These are phyloP conservation scores for Mimosa pudica DNA, from an alignment of 306 rosid genomes.

Conservation along the genomic window DNA sequence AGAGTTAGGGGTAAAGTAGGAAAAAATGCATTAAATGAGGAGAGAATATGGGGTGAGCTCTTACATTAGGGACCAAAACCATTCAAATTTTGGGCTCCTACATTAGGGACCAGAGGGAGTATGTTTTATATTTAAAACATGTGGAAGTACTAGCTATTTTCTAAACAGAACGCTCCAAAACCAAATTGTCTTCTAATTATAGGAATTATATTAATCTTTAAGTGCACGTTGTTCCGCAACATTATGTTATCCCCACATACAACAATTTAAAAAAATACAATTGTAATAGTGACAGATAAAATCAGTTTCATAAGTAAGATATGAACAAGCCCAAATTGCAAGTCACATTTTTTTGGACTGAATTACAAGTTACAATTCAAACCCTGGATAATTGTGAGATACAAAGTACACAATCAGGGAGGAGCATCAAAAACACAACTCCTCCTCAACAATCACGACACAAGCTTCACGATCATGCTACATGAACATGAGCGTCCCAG, in stretches of 20 bases:
- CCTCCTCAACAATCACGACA: constrained; percentile 57
- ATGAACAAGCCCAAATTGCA: constrained; percentile 21
- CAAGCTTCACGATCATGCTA: constrained; percentile 20
- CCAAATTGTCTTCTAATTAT: background rate
- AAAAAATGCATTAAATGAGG: no score
- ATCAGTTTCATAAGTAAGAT: background rate
- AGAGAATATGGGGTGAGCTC: no score
- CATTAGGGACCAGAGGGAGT: no score
- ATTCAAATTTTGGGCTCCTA: no score
- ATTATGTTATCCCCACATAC: background rate
- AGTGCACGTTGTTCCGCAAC: no score
- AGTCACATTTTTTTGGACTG: background rate
- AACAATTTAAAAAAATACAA: background rate
- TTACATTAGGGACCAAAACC: no score
- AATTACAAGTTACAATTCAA: constrained; percentile 21
- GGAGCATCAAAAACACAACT: constrained; percentile 63
- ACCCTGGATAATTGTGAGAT: constrained; percentile 25
- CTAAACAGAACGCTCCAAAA: background rate
- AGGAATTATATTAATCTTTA: background rate
- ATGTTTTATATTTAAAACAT: no score
- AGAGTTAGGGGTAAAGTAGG: no score
- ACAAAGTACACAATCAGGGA: constrained; percentile 33
- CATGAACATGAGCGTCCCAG: constrained; percentile 29
- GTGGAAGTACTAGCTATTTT: background rate
- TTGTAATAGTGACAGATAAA: background rate